These are phyloP conservation scores for Dendrobium catenatum DNA, from an alignment of 106 monocot genomes.

Conservation along the genomic window DNA sequence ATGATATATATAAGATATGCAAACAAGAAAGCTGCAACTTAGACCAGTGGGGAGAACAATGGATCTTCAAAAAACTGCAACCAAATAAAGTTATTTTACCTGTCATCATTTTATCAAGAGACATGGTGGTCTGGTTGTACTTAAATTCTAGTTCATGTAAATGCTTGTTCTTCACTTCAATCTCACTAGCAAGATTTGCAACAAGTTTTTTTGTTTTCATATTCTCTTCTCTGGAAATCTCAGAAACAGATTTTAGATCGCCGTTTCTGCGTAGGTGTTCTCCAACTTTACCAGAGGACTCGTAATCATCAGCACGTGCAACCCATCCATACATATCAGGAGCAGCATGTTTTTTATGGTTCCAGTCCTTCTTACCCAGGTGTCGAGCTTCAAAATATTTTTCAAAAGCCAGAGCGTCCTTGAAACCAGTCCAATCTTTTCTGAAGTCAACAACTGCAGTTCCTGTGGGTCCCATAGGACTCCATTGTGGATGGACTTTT, in stretches of 20 bases:
- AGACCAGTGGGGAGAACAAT: not conserved
- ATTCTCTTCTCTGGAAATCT: conserved; percentile 16
- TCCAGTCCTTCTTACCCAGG: conserved; percentile 26
- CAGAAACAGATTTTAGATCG: conserved; percentile 26
- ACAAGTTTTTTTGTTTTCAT: conserved; percentile 25
- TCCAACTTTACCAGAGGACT: conserved; percentile 19
- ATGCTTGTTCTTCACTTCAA: conserved; percentile 17
- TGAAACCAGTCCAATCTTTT: conserved; percentile 43
- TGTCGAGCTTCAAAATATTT: conserved; percentile 20
- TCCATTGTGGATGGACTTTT: conserved; percentile 33
- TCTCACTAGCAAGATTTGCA: conserved; percentile 17
- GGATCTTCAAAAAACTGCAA: not conserved
- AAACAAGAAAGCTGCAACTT: not conserved
- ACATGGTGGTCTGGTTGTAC: conserved; percentile 16
- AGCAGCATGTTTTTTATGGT: not conserved
- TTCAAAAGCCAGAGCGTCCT: conserved; percentile 35
- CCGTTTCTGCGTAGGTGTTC: conserved; percentile 23
- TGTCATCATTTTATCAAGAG: conserved; percentile 24
- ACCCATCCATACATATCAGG: conserved; percentile 35
- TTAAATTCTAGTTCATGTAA: conserved; percentile 22
- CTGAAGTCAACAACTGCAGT: conserved; percentile 31
- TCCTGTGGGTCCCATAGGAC: conserved; percentile 31
- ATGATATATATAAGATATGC: not conserved
- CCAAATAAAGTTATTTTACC: not conserved
- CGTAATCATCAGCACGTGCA: conserved; percentile 33